phyloP scores from a whole-genome alignment of 495 filamentous ascomycete species.

The Tuber microsphaerosporum region DNA sequence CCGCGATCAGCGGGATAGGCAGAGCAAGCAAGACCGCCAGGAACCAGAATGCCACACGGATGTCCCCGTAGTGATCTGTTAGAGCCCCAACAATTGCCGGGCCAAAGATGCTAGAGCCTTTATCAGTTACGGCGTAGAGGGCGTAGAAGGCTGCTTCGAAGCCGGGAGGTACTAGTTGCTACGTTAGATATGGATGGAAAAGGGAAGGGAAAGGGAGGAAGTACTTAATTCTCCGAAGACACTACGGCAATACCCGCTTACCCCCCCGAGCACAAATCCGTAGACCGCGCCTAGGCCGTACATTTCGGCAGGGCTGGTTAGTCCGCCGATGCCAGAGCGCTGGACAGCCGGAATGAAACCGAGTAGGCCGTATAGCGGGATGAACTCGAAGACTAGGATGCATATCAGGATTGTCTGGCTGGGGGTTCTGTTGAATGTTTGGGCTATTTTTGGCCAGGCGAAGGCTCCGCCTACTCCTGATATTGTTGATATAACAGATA shows the following conservation, averaged over 20 bases:
- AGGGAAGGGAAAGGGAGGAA: not conserved
- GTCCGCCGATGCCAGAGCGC: constrained; percentile 65
- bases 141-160: constrained; percentile 95
- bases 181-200: not conserved
- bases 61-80: constrained; percentile 81
- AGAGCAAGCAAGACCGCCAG: constrained; percentile 73
- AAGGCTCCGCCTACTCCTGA: constrained; percentile 82
- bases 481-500: constrained; percentile 81
- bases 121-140: constrained; percentile 94
- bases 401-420: constrained; percentile 81
- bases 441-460: constrained; percentile 73
- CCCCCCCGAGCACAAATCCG: constrained; percentile 83
- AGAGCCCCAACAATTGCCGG: constrained; percentile 89
- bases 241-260: constrained; percentile 89
- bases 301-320: constrained; percentile 96
- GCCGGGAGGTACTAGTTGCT: constrained; percentile 64
- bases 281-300: constrained; percentile 86
- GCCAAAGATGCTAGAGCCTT: constrained; percentile 89
- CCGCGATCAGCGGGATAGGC: constrained; percentile 73
- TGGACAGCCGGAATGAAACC: constrained; percentile 80
- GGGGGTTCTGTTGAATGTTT: constrained; percentile 34
- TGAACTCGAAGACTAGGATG: constrained; percentile 81
- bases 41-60: constrained; percentile 89
- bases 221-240: constrained; percentile 73
- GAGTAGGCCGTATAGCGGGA: constrained; percentile 83